Base-by-base conservation (phyloP, 805 yeast species). In the Candida insectalens region DNA sequence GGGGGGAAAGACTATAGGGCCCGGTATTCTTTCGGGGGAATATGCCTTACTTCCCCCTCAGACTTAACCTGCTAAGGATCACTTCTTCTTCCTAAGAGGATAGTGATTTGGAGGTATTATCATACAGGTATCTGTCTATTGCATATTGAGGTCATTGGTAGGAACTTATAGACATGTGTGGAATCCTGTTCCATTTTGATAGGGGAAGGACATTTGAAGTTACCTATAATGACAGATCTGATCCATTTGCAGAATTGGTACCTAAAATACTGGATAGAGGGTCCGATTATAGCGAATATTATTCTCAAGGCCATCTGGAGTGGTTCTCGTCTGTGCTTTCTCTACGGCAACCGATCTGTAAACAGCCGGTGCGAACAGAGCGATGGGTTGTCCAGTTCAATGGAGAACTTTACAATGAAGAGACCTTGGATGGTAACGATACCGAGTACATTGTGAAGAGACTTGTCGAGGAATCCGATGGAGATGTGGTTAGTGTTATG, bases 371-470 rank as follows among this genome's bases (percentile, higher is more conserved):
- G 2, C 45, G 37, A 8, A 51, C 45, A 3, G 42, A 57, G 30
- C 42, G 61, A 44, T 65, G 49, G 32, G 47, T 69, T 0, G 49
- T 94, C 6, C 95, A 85, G 49, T 89, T 81, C 57, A 92, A 94
- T 52, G 99, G 98, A 0, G 96, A 92, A 47, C 56, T 92, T 8
- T 92, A 92, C 53, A 78, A 78, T 41, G 43, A 52, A 1, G 79
- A 68, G 25, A 41, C 45, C 0, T 56, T 36, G 4, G 36, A 37
- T 5, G 34, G 62, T 1, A 83, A 83, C 50, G 96, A 88, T 53
- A 76, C 94, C 0, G 61, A 53, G 3, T 80, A 53, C 42, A 55
- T 84, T 31, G 33, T 42, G 9, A 45, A 46, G 20, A 25, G 36
- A 6, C 49, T 82, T 20, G 23, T 21, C 23, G 32, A 43, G 6